Evolutionary conservation across 2,329 filamentous ascomycete genomes (phyloP), one percentile per base, ranked within the genome.

Genomic region (Beauveria brongniartii): DNA sequence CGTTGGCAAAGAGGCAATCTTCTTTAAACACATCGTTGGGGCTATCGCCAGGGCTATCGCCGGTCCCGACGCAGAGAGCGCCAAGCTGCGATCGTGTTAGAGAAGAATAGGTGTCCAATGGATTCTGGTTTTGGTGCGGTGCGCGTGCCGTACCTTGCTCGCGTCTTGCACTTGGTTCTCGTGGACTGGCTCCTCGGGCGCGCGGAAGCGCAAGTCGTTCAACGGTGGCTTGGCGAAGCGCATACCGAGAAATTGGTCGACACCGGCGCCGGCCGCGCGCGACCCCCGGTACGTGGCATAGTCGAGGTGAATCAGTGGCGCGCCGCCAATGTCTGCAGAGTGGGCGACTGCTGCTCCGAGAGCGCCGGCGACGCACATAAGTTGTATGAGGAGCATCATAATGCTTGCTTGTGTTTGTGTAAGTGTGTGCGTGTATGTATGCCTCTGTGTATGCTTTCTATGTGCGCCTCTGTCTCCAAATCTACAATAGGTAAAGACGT

Each of bases 161-260:
- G 75, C 73, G 61, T 73, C 67, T 69, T 78, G 73, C 0, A 72
- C 67, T 2, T 64, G 66, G 1, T 67, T 62, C 12, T 69, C 67
- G 3, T 62, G 69, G 2, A 68, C 69, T 3, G 81, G 81, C 40
- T 76, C 71, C 18, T 73, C 69, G 0, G 82, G 82, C 20, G 79
- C 77, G 28, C 77, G 72, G 73, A 79, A 85, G 58, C 82, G 75
- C 40, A 82, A 70, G 44, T 80, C 71, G 2, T 75, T 78, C 0
- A 78, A 61, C 5, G 82, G 81, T n/a, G 81, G 72, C 16, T 75
- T 73, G 12, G 82, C 82, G 67, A 78, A 85, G 48, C 80, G 78
- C 69, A 80, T 71, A 14, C 79, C 79, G 3, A 79, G 70, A 66
- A 76, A 82, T 65, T 78, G 71, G 55, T 73, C 73, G 34, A 82